Conservation (phyloP, 2,329 filamentous ascomycete genomes). For the Pestalotiopsis fici region DNA sequence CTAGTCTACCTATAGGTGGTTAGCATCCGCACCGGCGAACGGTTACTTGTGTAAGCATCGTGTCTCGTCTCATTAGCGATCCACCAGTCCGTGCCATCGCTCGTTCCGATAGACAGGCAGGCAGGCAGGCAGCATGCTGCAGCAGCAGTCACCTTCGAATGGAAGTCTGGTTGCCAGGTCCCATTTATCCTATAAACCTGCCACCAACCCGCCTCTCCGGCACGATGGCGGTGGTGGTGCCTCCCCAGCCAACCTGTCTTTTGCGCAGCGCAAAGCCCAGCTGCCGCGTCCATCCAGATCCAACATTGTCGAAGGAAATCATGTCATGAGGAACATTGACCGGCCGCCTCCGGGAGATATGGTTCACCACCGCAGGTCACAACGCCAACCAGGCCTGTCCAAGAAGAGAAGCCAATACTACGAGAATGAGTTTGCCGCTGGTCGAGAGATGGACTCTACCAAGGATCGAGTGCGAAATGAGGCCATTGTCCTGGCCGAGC, state of each 20-base stretch:
- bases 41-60: not conserved
- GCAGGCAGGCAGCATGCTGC: no score
- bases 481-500: conserved; percentile 62
- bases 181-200: conserved; percentile 15
- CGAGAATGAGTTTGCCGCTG: conserved; percentile 43
- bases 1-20: not conserved
- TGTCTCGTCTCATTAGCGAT: not conserved
- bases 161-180: not conserved
- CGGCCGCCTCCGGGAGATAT: conserved; percentile 40
- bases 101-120: not conserved
- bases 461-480: conserved; percentile 52
- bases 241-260: conserved; percentile 18
- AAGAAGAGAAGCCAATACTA: conserved; percentile 45
- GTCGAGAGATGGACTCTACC: conserved; percentile 31
- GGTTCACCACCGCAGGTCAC: conserved; percentile 28
- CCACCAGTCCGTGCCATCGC: conserved; percentile 8
- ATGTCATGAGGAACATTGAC: conserved; percentile 38
- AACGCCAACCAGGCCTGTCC: conserved; percentile 30
- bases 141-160: not conserved
- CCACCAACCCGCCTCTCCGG: conserved; percentile 16
- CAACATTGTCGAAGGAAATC: conserved; percentile 36
- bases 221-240: conserved; percentile 12
- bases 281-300: conserved; percentile 20
- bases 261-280: conserved; percentile 33
- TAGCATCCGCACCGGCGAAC: not conserved